phyloP scores from a whole-genome alignment of 495 filamentous ascomycete species.

The Corynascus novoguineensis region DNA sequence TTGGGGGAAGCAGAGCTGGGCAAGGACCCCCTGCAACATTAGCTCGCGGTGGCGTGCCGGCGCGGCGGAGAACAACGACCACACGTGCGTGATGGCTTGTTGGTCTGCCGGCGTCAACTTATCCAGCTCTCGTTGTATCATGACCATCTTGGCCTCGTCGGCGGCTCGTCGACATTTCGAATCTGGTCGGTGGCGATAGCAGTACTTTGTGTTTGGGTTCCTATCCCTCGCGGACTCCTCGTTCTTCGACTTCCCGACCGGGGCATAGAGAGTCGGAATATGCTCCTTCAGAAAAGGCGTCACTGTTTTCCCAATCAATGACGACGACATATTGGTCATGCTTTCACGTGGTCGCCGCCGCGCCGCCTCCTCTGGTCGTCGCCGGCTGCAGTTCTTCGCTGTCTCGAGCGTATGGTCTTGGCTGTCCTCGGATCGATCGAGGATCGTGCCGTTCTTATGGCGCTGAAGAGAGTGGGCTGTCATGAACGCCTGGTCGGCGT shows the following conservation, averaged over 20 bases:
- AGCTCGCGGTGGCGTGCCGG: slow-evolving; percentile 88
- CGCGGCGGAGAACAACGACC: slow-evolving; percentile 95
- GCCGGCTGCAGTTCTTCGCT: slow-evolving; percentile 36
- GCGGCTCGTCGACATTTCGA: slow-evolving; percentile 87
- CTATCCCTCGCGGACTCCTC: slow-evolving; percentile 39
- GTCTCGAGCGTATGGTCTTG: slow-evolving; percentile 8
- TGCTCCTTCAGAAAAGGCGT: slow-evolving; percentile 81
- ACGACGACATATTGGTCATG: slow-evolving; percentile 43
- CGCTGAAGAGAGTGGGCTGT: slow-evolving; percentile 8
- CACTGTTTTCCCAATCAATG: slow-evolving; percentile 52
- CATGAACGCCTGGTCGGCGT: slow-evolving; percentile 23
- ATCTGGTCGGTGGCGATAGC: slow-evolving; percentile 92
- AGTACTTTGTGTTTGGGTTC: slow-evolving; percentile 80
- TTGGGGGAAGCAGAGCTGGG: slow-evolving; percentile 96
- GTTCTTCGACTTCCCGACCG: slow-evolving; percentile 47
- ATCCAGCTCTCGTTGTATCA: slow-evolving; percentile 82
- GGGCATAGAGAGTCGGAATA: slow-evolving; percentile 77
- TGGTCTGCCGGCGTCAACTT: slow-evolving; percentile 66
- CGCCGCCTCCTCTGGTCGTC: slow-evolving; percentile 39
- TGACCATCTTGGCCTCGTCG: slow-evolving; percentile 92
- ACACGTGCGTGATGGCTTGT: slow-evolving; percentile 91
- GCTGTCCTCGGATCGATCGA: slow-evolving; percentile 3
- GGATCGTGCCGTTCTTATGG: slow-evolving; percentile 14
- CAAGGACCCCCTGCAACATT: slow-evolving; percentile 90
- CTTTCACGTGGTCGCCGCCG: slow-evolving; percentile 26